These are phyloP conservation scores for Jimgerdemannia lactiflua DNA, from an alignment of 192 early-diverging fungal genomes.

Conservation along the genomic window DNA sequence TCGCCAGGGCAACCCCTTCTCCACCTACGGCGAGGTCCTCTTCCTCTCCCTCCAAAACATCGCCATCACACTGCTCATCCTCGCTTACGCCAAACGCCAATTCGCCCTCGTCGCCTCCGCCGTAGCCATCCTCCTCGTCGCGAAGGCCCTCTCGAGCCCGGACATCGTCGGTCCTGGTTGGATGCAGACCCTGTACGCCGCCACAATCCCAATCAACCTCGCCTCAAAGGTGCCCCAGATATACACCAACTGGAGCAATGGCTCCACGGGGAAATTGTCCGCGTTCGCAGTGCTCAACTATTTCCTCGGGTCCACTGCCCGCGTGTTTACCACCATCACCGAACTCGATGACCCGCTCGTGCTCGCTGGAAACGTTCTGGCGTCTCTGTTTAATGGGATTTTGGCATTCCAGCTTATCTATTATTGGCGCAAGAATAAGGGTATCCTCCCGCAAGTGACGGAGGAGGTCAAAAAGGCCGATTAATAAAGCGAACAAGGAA, in stretches of 20 bases:
- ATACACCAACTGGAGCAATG: constrained; percentile 74
- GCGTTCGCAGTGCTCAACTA: constrained; percentile 88
- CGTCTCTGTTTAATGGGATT: constrained; percentile 73
- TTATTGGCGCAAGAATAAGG: constrained; percentile 64
- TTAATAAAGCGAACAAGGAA: not conserved
- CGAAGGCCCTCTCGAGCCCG: constrained; percentile 51
- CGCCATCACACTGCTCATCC: constrained; percentile 69
- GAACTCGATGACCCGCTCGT: constrained; percentile 86
- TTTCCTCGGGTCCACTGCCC: constrained; percentile 80
- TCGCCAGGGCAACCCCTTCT: constrained; percentile 81
- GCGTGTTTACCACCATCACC: constrained; percentile 90
- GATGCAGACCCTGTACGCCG: constrained; percentile 66
- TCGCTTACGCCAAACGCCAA: constrained; percentile 48
- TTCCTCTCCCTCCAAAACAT: constrained; percentile 88
- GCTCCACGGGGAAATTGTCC: constrained; percentile 88
- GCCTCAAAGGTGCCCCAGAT: constrained; percentile 91
- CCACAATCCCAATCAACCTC: constrained; percentile 76
- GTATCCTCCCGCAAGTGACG: not conserved
- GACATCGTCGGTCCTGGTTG: constrained; percentile 39
- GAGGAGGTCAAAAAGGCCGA: not conserved
- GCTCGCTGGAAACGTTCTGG: constrained; percentile 64
- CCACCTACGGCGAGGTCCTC: constrained; percentile 81
- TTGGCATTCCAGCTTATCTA: constrained; percentile 74
- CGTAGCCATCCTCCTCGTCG: constrained; percentile 28
- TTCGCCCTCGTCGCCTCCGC: constrained; percentile 41